These are phyloP conservation scores for Cytospora leucostoma DNA, from an alignment of 2,329 filamentous ascomycete genomes.

Conservation along the genomic window DNA sequence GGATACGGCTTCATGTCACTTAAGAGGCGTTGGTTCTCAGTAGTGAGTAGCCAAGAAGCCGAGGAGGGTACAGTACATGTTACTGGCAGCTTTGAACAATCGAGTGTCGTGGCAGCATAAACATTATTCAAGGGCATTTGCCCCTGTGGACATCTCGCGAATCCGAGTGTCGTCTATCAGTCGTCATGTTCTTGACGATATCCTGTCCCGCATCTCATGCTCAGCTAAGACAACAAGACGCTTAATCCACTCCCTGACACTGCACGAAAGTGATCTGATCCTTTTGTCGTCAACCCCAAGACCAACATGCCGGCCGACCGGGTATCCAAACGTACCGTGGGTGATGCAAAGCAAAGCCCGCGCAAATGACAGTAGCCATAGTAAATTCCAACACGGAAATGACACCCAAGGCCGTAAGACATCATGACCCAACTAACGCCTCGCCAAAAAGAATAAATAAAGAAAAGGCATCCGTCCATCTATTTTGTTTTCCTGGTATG, in stretches of 20 bases:
- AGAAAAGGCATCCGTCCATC: constrained; percentile 9
- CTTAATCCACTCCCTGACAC: background rate
- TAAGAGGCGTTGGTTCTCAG: background rate
- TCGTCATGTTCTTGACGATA: constrained; percentile 9
- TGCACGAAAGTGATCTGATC: background rate
- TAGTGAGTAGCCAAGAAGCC: background rate
- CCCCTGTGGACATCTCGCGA: background rate
- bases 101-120: background rate
- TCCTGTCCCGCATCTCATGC: background rate
- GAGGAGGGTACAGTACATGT: background rate
- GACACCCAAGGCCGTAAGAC: background rate
- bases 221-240: background rate
- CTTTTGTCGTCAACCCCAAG: background rate
- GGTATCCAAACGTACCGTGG: background rate
- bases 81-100: background rate
- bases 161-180: constrained; percentile 2
- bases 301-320: background rate
- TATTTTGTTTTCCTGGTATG: constrained; percentile 24
- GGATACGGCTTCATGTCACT: background rate
- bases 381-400: background rate
- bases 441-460: background rate
- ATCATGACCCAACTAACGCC: constrained; percentile 21
- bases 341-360: constrained; percentile 13
- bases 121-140: background rate
- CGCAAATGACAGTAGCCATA: background rate